Evolutionary conservation across 2,329 filamentous ascomycete genomes (phyloP).

Genomic region (Davidsoniella eucalypti): DNA sequence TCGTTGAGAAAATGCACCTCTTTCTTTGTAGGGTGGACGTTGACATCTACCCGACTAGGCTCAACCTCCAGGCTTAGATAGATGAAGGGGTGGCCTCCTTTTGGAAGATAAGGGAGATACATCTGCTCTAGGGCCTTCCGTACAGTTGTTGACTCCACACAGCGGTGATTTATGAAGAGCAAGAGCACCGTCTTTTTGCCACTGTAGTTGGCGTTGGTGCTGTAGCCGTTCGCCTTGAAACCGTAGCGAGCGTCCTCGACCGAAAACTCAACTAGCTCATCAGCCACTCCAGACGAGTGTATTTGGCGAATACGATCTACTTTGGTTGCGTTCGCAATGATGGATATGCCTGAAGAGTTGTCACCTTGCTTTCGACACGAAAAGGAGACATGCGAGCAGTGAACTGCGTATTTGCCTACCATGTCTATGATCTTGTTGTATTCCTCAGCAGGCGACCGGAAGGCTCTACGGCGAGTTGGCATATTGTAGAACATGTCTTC

Average conservation of each 20-base stretch:
- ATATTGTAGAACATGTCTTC: conserved; percentile 97
- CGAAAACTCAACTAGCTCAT: conserved; percentile 67
- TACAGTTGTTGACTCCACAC: conserved; percentile 76
- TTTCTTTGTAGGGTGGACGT: conserved; percentile 90
- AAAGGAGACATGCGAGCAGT: conserved; percentile 82
- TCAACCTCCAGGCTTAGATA: conserved; percentile 90
- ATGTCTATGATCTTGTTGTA: conserved; percentile 96
- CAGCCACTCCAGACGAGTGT: conserved; percentile 68
- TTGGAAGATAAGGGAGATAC: conserved; percentile 75
- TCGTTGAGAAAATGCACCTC: conserved; percentile 97
- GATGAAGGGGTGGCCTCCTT: conserved; percentile 83
- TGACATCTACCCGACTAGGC: conserved; percentile 83
- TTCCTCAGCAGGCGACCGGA: conserved; percentile 82
- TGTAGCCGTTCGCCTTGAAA: conserved; percentile 65
- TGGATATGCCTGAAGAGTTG: conserved; percentile 63
- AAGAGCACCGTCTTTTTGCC: conserved; percentile 77
- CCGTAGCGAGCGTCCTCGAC: conserved; percentile 62
- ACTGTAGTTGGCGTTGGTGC: conserved; percentile 88
- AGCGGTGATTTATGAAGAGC: conserved; percentile 91
- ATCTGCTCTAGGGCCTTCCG: conserved; percentile 85
- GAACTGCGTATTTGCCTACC: conserved; percentile 82
- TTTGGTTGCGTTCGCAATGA: conserved; percentile 54
- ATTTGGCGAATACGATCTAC: conserved; percentile 82
- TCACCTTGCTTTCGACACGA: conserved; percentile 96
- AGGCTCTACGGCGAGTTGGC: conserved; percentile 71